phyloP scores from a whole-genome alignment of 805 yeast genomes.

The Martiniozyma abietophila region DNA sequence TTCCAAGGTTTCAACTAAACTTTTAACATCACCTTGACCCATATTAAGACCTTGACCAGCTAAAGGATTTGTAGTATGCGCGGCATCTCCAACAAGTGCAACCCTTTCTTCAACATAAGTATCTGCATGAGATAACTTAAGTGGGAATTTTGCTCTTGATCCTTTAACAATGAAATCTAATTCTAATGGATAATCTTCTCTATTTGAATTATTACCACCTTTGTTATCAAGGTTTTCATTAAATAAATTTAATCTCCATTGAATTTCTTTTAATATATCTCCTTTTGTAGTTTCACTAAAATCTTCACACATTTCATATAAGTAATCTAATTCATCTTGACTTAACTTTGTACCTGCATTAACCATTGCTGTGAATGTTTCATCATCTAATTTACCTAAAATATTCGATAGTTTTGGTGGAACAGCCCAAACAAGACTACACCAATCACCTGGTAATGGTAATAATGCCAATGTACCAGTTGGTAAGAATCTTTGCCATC shows the following conservation, averaged over 20 bases:
- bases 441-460: conserved; percentile 78
- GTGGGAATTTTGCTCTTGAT: conserved; percentile 82
- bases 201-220: too few species aligned
- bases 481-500: conserved; percentile 88
- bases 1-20: conserved; percentile 61
- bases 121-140: conserved; percentile 84
- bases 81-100: conserved; percentile 97
- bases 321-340: conserved; percentile 64
- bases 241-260: conserved; percentile 53
- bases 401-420: conserved; percentile 64
- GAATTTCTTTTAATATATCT: conserved; percentile 54
- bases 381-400: conserved; percentile 48
- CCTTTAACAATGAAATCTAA: conserved; percentile 47
- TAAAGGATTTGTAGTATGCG: conserved; percentile 93
- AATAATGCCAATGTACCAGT: conserved; percentile 90
- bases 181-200: conserved; percentile 54
- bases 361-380: conserved; percentile 56
- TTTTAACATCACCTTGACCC: conserved; percentile 90
- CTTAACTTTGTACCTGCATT: conserved; percentile 84
- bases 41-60: conserved; percentile 97
- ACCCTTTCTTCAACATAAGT: conserved; percentile 74
- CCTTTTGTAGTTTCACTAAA: conserved; percentile 30
- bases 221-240: conserved; percentile 22
- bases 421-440: conserved; percentile 92
- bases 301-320: conserved; percentile 36